These are phyloP conservation scores for Tuber melanosporum DNA, from an alignment of 495 filamentous ascomycete genomes.

Conservation along the genomic window DNA sequence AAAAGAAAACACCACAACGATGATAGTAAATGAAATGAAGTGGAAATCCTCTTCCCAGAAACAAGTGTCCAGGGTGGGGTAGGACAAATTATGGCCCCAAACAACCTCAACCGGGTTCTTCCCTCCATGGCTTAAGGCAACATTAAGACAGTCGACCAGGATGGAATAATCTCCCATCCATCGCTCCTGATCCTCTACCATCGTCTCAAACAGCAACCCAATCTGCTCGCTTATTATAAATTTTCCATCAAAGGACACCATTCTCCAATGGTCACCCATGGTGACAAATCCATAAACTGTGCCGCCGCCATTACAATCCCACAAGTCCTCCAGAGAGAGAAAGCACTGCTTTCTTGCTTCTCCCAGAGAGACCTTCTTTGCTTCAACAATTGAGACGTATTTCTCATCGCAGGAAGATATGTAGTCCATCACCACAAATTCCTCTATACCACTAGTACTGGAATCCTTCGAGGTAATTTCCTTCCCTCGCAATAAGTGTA, in stretches of 20 bases:
- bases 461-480: too few relatives aligned
- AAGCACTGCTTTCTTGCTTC: conserved; percentile 19
- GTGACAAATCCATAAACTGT: conserved; percentile 20
- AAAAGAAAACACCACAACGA: too few relatives aligned
- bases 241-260: conserved; percentile 17
- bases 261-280: conserved; percentile 11
- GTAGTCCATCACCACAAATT: too few relatives aligned
- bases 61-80: too few relatives aligned
- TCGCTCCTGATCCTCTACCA: conserved; percentile 9
- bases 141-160: conserved; percentile 19
- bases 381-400: conserved; percentile 14
- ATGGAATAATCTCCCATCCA: conserved; percentile 20
- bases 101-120: too few relatives aligned
- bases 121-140: conserved; percentile 9
- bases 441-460: too few relatives aligned
- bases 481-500: too few relatives aligned
- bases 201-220: conserved; percentile 10
- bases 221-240: conserved; percentile 13
- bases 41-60: too few relatives aligned
- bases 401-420: conserved; percentile 6
- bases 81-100: too few relatives aligned
- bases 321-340: conserved; percentile 17
- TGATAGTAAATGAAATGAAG: too few relatives aligned
- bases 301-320: conserved; percentile 15
- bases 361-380: conserved; percentile 14